Evolutionary conservation across 495 filamentous ascomycete genomes (phyloP).

Genomic region (Penicillium robsamsonii): DNA sequence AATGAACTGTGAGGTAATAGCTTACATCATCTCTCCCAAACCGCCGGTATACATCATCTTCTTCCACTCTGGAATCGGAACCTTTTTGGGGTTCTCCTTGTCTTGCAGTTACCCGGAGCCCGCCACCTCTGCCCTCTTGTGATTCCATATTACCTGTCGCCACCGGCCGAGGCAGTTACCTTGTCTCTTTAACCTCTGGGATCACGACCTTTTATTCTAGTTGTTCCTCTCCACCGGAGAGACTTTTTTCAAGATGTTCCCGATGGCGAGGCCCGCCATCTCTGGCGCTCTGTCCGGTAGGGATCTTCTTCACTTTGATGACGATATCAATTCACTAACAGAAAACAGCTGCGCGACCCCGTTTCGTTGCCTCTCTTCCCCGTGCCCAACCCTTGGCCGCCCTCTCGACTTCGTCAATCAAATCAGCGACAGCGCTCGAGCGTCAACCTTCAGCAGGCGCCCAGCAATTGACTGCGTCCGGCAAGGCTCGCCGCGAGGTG

Average conservation of each 20-base stretch:
- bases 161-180: constrained; percentile 10
- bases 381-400: constrained; percentile 32
- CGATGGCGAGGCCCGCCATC: constrained; percentile 30
- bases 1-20: constrained; percentile 7
- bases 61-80: constrained; percentile 15
- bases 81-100: constrained; percentile 25
- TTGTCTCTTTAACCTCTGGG: constrained; percentile 1
- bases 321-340: constrained; percentile 14
- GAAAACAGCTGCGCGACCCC: constrained; percentile 29
- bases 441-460: constrained; percentile 40
- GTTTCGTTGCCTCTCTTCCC: constrained; percentile 22
- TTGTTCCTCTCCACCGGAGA: not conserved
- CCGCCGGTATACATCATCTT: constrained; percentile 12
- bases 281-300: constrained; percentile 36
- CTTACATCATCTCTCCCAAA: constrained; percentile 20
- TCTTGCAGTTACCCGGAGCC: constrained; percentile 12
- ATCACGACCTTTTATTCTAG: constrained; percentile 1
- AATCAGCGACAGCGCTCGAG: constrained; percentile 44
- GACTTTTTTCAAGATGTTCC: constrained; percentile 26
- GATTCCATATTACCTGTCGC: constrained; percentile 2
- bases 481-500: constrained; percentile 67
- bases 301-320: not conserved
- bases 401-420: constrained; percentile 44
- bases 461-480: constrained; percentile 44
- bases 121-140: constrained; percentile 22